phyloP scores from a whole-genome alignment of 257 asterid genomes.

The Nemophila menziesii region DNA sequence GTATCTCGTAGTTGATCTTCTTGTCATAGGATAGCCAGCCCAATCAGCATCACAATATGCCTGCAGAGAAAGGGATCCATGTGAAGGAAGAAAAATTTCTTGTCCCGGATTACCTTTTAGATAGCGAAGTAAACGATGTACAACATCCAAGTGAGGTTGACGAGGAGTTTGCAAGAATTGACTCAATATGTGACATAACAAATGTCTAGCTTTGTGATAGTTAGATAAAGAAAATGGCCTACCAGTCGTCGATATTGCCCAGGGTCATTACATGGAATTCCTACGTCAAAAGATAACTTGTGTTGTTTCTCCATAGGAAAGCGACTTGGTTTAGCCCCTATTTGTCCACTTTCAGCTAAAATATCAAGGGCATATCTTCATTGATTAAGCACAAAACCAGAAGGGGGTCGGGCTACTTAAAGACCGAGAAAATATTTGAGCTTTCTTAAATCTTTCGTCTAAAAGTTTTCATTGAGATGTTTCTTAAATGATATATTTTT shows the following conservation, averaged over 20 bases:
- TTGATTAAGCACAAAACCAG: background rate
- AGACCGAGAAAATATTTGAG: constrained; percentile 6
- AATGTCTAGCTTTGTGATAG: background rate
- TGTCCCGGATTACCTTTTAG: too few species aligned
- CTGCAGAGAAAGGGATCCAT: too few species aligned
- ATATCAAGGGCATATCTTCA: background rate
- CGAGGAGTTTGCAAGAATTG: constrained; percentile 7
- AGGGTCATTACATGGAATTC: background rate
- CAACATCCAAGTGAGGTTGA: background rate
- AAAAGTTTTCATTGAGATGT: background rate
- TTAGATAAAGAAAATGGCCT: background rate
- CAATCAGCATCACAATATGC: too few species aligned
- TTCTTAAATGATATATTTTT: background rate
- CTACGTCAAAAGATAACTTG: background rate
- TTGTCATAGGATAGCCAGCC: too few species aligned
- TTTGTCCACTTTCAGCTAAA: background rate
- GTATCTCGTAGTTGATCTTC: too few species aligned
- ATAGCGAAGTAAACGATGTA: too few species aligned
- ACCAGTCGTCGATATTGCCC: background rate
- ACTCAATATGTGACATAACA: background rate
- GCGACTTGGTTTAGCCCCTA: background rate
- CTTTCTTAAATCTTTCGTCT: constrained; percentile 1
- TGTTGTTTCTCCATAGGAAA: background rate
- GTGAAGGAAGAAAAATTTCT: too few species aligned
- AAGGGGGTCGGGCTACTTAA: background rate